Base-by-base conservation (phyloP, 2,329 filamentous ascomycete species). In the Aspergillus sp. region DNA sequence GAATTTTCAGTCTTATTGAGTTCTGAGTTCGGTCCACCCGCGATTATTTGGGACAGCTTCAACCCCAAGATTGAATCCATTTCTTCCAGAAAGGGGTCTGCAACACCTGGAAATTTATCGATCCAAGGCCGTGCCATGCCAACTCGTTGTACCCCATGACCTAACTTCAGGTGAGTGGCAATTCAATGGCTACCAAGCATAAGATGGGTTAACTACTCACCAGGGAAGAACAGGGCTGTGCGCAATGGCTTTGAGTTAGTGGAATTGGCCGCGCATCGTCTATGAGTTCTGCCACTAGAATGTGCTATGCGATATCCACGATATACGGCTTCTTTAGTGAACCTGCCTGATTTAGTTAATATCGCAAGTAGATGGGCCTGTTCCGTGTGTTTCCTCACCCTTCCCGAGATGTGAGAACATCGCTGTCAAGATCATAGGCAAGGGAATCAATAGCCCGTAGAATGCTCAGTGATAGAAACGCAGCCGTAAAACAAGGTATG, bases 111-210 rank as follows among this genome's bases (percentile, higher is more conserved):
- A 73, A 97, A 98, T 58, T 89, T 87, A 68, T 92, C 86, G 65
- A 96, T 81, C 92, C 93, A 97, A 45, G 91, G 88, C 35, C 83
- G 85, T 57, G 90, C 82, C 91, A 96, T 96, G 75, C 90, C 91
- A 52, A 96, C 89, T 70, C 90, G 88, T 73, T 96, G 91, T 17
- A 96, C 91, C 65, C 91, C 91, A 77, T 96, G 91, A 67, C 91
- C 91, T 93, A 68, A 17, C 54, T 56, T 56, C 55, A n/a, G 39
- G 37, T 61, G 55, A 68, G 62, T 57, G 17, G 52, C 43, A 35
- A 52, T 46, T 5, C 37, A 55, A 41, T 21, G 27, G n/a, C 23
- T 19, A 19, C 15, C 14, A 53, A 12, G 33, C 17, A 47, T 11
- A 27, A 27, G 37, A 56, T 67, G 35, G 4, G 12, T 12, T n/a